Evolutionary conservation across 805 yeast species (phyloP).

Genomic region (Yamadazyma philogaea): DNA sequence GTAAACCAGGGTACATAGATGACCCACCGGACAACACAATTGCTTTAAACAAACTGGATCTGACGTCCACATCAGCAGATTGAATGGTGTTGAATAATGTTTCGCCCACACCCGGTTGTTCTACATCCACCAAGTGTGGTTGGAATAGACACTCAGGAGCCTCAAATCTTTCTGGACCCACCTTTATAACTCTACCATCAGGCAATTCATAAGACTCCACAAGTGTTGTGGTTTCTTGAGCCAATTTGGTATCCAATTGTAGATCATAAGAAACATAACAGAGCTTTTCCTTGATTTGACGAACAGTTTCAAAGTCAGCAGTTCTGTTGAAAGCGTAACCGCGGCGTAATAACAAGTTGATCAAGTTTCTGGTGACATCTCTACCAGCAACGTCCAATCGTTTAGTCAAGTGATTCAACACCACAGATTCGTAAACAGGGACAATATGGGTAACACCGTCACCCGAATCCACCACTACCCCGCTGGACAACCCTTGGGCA

Average conservation of each 20-base stretch:
- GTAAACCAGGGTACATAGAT: constrained; percentile 97
- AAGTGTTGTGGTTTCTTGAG: constrained; percentile 92
- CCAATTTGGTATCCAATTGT: constrained; percentile 79
- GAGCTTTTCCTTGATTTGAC: constrained; percentile 94
- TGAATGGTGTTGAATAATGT: constrained; percentile 87
- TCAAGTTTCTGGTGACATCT: constrained; percentile 95
- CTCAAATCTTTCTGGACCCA: constrained; percentile 93
- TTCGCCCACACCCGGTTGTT: constrained; percentile 97
- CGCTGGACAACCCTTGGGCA: constrained; percentile 94
- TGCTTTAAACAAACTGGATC: constrained; percentile 84
- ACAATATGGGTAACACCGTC: constrained; percentile 99
- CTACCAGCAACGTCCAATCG: constrained; percentile 97
- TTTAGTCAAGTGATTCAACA: constrained; percentile 87
- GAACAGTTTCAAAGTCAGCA: constrained; percentile 97
- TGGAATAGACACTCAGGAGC: constrained; percentile 98
- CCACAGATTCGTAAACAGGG: constrained; percentile 96
- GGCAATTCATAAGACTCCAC: constrained; percentile 92
- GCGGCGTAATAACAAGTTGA: constrained; percentile 84
- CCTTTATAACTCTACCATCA: constrained; percentile 90
- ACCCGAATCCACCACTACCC: constrained; percentile 98
- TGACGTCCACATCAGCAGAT: constrained; percentile 89
- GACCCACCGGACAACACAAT: constrained; percentile 97
- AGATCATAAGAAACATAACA: constrained; percentile 95
- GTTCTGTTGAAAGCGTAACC: constrained; percentile 98
- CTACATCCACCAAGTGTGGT: constrained; percentile 91